A percentile compares a stretch with the other conserved stretches of the same genome.
These are phyloP conservation scores for Aphanomyces stellatus DNA, from an alignment of 352 stramenopile genomes.

Conservation along the genomic window DNA sequence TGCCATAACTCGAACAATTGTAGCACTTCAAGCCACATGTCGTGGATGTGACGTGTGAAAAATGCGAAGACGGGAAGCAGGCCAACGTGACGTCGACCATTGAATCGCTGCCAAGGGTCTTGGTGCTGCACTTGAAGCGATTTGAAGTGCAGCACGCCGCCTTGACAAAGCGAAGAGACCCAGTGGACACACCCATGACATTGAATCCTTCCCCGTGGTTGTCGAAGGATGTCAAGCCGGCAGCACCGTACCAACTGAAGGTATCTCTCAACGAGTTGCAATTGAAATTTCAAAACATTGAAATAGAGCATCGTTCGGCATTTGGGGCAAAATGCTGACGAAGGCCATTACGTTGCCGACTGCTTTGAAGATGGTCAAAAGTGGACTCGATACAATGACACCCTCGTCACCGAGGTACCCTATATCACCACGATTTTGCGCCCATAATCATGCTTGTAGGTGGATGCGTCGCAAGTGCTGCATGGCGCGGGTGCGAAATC, in stretches of 20 bases:
- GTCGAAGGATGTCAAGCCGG: conserved; percentile 21
- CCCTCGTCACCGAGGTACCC: conserved; percentile 62
- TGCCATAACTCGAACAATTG: background rate
- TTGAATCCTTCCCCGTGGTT: conserved; percentile 27
- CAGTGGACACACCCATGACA: conserved; percentile 45
- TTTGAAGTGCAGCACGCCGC: conserved; percentile 70
- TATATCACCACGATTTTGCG: background rate
- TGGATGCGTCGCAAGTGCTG: background rate
- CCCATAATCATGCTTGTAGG: background rate
- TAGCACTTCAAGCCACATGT: conserved; percentile 72
- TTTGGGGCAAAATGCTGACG: conserved; percentile 61
- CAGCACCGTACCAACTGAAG: conserved; percentile 49
- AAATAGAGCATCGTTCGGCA: conserved; percentile 78
- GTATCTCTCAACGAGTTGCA: conserved; percentile 23
- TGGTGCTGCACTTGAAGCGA: conserved; percentile 79
- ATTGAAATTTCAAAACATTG: no score
- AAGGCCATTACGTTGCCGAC: conserved; percentile 80
- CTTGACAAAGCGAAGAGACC: conserved; percentile 70
- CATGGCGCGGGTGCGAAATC: conserved; percentile 31
- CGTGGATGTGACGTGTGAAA: conserved; percentile 76
- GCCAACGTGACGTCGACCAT: conserved; percentile 50
- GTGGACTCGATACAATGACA: conserved; percentile 79
- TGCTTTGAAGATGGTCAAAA: conserved; percentile 39
- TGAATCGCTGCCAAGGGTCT: conserved; percentile 52
- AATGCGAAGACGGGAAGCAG: conserved; percentile 63